Conservation (phyloP, 2,329 filamentous ascomycete species). For the Rhytidhysteron rufulum region DNA sequence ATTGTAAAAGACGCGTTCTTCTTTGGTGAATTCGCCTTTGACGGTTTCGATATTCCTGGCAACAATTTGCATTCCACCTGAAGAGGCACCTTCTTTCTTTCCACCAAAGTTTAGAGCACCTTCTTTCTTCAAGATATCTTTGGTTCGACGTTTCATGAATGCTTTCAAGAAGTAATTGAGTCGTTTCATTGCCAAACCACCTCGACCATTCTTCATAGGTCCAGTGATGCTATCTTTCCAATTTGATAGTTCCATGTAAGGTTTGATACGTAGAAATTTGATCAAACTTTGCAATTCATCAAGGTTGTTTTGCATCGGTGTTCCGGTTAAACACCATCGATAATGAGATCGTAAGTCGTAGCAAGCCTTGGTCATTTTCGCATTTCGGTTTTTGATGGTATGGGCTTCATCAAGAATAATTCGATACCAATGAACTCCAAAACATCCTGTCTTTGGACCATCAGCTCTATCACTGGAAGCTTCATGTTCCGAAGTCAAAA, state of each 20-base stretch:
- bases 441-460: slow-evolving; percentile 73
- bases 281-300: slow-evolving; percentile 94
- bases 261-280: slow-evolving; percentile 85
- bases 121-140: slow-evolving; percentile 89
- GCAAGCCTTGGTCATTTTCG: slow-evolving; percentile 90
- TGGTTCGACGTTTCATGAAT: slow-evolving; percentile 98
- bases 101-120: slow-evolving; percentile 75
- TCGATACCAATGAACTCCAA: slow-evolving; percentile 91
- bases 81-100: slow-evolving; percentile 57
- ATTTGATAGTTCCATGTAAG: slow-evolving; percentile 77
- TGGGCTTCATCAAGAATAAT: slow-evolving; percentile 95
- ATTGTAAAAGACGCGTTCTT: slow-evolving; percentile 82
- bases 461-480: slow-evolving; percentile 60
- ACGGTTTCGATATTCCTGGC: slow-evolving; percentile 84
- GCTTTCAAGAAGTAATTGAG: slow-evolving; percentile 81
- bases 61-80: slow-evolving; percentile 80
- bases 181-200: slow-evolving; percentile 81
- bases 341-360: slow-evolving; percentile 83
- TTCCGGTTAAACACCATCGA: slow-evolving; percentile 93
- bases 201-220: slow-evolving; percentile 85
- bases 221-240: slow-evolving; percentile 91
- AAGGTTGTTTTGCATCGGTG: slow-evolving; percentile 96
- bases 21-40: slow-evolving; percentile 70
- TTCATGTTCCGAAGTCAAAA: slow-evolving; percentile 84
- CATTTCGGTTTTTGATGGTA: slow-evolving; percentile 96